phyloP scores from a whole-genome alignment of 73 alveolate species.

The Stentor roeselii region DNA sequence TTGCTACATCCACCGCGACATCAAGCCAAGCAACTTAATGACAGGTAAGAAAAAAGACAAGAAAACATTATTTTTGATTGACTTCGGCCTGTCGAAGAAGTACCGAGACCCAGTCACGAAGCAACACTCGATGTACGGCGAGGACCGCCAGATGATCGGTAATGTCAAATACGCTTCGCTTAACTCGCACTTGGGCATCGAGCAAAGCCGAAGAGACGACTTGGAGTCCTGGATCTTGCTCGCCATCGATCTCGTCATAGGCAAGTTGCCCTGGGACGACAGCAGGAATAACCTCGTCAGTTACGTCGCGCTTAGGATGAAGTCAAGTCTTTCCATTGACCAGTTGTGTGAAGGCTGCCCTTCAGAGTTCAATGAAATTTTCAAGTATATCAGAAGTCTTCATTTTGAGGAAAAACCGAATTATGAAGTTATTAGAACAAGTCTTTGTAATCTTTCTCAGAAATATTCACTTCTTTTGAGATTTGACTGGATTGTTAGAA shows the following conservation, averaged over 20 bases:
- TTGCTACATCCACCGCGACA: constrained; percentile 61
- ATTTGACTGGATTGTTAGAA: neutral
- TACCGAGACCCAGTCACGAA: constrained; percentile 51
- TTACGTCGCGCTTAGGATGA: constrained; percentile 66
- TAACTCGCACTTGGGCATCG: constrained; percentile 31
- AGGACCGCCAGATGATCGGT: constrained; percentile 44
- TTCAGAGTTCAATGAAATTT: constrained; percentile 64
- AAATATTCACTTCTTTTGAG: neutral
- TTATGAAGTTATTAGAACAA: too few relatives aligned
- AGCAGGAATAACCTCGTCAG: constrained; percentile 71
- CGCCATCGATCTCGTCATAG: constrained; percentile 41
- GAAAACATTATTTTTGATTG: constrained; percentile 35
- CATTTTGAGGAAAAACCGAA: constrained; percentile 91
- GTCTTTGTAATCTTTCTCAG: too few relatives aligned
- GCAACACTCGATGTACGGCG: constrained; percentile 48
- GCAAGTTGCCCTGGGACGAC: constrained; percentile 72
- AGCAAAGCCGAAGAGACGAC: constrained; percentile 36
- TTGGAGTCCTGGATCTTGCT: constrained; percentile 43
- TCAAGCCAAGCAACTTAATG: constrained; percentile 67
- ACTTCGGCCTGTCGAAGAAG: constrained; percentile 72
- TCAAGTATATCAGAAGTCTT: constrained; percentile 66
- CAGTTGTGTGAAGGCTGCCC: constrained; percentile 68
- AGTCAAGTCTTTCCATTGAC: constrained; percentile 60
- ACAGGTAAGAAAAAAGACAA: constrained; percentile 29
- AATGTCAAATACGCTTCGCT: constrained; percentile 50